Evolutionary conservation across 1,284 basidiomycete species (phyloP), one percentile per base, ranked within the genome.

Genomic region (Ganoderma meredithae): DNA sequence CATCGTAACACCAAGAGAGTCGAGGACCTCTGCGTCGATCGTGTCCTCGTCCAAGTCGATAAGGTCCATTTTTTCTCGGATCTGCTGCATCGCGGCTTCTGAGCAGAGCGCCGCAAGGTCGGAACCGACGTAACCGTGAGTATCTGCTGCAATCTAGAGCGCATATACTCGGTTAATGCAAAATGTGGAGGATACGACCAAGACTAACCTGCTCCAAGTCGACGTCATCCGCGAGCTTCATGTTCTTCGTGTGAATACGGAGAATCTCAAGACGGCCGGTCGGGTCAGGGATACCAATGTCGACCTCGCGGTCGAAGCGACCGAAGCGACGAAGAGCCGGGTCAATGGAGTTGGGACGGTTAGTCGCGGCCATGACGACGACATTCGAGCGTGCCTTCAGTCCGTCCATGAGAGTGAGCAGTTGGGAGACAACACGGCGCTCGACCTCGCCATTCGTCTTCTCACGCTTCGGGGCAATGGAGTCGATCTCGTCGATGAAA

Each of bases 401-500:
- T 75, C 97, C 98, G 76, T 99, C 98, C 97, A 99, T 99, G 75
- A 99, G 91, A 2, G 98, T 99, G 58, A 99, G 88, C 17, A 99
- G 88, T 82, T 99, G 97, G 0, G 97, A 99, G 1, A 99, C 98
- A 33, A 99, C 97, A 80, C 98, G 95, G 72, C 98, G 95, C 83
- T 99, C 97, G 80, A 99, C 97, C 85, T 99, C 97, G 77, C 97
- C 97, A 79, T 99, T 98, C 33, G 97, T 99, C 95, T 99, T 99
- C 85, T 99, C 97, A 89, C 97, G 95, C 85, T 99, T 99, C 39
- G 98, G 98, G 17, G 97, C 98, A 76, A 99, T 99, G 0, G 97
- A 98, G 80, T 99, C 98, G 75, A 99, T 95, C 84, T 99, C 97
- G 83, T 99, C 97, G 78, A 98, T 98, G 85, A 99, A 99, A 84